Percentiles rank a stretch among this genome's conserved stretches.
phyloP scores from a whole-genome alignment of 2,329 filamentous ascomycete genomes.

The Exophiala lecanii-corni region DNA sequence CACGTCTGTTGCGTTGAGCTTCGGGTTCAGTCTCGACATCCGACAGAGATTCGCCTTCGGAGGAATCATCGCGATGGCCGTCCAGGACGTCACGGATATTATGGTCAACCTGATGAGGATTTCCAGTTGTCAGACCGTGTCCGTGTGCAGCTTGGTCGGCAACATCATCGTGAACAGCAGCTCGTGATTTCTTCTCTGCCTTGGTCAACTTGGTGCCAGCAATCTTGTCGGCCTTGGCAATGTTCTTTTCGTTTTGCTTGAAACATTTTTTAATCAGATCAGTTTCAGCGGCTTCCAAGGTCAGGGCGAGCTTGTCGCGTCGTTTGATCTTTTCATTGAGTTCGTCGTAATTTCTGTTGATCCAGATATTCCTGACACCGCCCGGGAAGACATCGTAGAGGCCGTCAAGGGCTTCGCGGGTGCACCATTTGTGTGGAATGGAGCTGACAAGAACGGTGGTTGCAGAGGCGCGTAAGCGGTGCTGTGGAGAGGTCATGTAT shows the following conservation, averaged over 20 bases:
- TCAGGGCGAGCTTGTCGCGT: constrained; percentile 64
- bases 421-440: constrained; percentile 88
- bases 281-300: constrained; percentile 77
- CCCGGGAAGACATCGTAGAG: constrained; percentile 96
- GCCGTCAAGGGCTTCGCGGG: constrained; percentile 70
- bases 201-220: constrained; percentile 44
- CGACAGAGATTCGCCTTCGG: constrained; percentile 25
- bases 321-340: constrained; percentile 78
- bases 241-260: constrained; percentile 68
- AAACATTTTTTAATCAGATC: constrained; percentile 76
- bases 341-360: constrained; percentile 82
- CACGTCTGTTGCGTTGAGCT: constrained; percentile 12
- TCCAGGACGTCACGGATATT: constrained; percentile 45
- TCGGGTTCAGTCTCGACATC: constrained; percentile 30
- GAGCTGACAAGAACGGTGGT: constrained; percentile 91
- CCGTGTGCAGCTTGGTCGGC: constrained; percentile 43
- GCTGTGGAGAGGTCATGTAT: constrained; percentile 89
- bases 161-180: constrained; percentile 48
- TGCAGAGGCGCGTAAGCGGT: constrained; percentile 85
- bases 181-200: constrained; percentile 38
- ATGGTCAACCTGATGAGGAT: constrained; percentile 53
- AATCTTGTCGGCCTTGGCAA: constrained; percentile 61
- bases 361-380: constrained; percentile 91
- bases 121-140: constrained; percentile 51
- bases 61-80: constrained; percentile 20